These are phyloP conservation scores for Fusarium sp. DNA, from an alignment of 2,329 filamentous ascomycete species.

Conservation along the genomic window DNA sequence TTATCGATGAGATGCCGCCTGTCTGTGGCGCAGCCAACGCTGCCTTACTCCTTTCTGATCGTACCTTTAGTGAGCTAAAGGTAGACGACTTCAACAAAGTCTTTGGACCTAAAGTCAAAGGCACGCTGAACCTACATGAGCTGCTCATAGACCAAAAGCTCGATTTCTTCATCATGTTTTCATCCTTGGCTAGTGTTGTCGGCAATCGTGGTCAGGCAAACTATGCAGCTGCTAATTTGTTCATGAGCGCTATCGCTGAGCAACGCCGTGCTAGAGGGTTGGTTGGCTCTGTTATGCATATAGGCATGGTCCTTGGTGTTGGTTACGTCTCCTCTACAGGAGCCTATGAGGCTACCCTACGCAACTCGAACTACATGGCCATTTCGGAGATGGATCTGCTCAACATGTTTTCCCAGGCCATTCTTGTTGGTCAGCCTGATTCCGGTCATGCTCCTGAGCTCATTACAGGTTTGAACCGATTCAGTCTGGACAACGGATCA, in stretches of 20 bases:
- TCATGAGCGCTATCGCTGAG: background rate
- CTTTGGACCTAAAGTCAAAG: conserved; percentile 14
- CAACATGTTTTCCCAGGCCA: conserved; percentile 30
- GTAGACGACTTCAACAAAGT: background rate
- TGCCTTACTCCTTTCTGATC: conserved; percentile 13
- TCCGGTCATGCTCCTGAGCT: background rate
- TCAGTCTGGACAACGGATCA: background rate
- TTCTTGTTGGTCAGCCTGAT: background rate
- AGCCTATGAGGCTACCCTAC: background rate
- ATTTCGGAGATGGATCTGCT: conserved; percentile 50
- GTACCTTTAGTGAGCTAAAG: background rate
- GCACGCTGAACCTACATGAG: conserved; percentile 4
- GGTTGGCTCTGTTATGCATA: conserved; percentile 55
- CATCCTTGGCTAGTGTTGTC: background rate
- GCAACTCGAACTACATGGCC: conserved; percentile 9
- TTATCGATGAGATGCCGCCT: conserved; percentile 20
- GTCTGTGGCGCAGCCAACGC: conserved; percentile 17
- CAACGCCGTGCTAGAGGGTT: conserved; percentile 11
- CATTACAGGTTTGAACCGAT: conserved; percentile 8
- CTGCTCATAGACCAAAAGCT: background rate
- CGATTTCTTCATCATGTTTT: conserved; percentile 27
- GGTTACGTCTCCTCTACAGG: conserved; percentile 53
- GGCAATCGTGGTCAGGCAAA: conserved; percentile 20
- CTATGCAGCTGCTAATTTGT: conserved; percentile 20
- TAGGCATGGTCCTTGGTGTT: conserved; percentile 54